Evolutionary conservation across 305 asterid species (phyloP).

Genomic region (Fraxinus angustifolia): DNA sequence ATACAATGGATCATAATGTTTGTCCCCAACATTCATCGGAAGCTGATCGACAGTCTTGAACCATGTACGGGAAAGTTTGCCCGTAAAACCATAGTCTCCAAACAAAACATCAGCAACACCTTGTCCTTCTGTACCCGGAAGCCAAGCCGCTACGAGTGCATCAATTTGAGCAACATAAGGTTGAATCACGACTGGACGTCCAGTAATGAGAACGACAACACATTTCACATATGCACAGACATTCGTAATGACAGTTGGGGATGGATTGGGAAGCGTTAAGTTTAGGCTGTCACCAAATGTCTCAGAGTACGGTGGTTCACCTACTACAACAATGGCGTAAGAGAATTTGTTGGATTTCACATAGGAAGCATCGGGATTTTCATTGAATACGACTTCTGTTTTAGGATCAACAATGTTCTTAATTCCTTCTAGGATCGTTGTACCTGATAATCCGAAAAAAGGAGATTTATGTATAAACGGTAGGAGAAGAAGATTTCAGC

Average conservation of each 20-base stretch:
- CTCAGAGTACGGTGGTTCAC: conserved; percentile 58
- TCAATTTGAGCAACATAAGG: conserved; percentile 47
- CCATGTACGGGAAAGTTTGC: conserved; percentile 55
- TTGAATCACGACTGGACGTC: conserved; percentile 52
- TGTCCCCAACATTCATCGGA: conserved; percentile 57
- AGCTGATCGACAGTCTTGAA: conserved; percentile 62
- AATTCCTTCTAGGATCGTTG: conserved; percentile 48
- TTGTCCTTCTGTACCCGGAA: conserved; percentile 61
- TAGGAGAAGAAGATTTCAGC: not conserved
- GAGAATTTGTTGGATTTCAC: conserved; percentile 38
- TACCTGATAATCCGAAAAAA: conserved; percentile 29
- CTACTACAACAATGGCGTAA: conserved; percentile 55
- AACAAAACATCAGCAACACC: conserved; percentile 59
- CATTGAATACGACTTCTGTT: conserved; percentile 36
- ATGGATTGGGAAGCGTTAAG: conserved; percentile 45
- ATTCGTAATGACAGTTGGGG: conserved; percentile 34
- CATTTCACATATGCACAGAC: conserved; percentile 51
- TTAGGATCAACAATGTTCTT: conserved; percentile 34
- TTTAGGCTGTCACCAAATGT: conserved; percentile 46
- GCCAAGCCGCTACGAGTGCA: conserved; percentile 67
- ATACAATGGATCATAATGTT: conserved; percentile 48
- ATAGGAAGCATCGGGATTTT: conserved; percentile 36
- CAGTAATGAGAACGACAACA: conserved; percentile 46
- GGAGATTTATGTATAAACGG: not conserved
- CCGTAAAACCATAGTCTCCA: conserved; percentile 57